Evolutionary conservation across 2,329 filamentous ascomycete species (phyloP).

Genomic region (Fusarium coffeatum): DNA sequence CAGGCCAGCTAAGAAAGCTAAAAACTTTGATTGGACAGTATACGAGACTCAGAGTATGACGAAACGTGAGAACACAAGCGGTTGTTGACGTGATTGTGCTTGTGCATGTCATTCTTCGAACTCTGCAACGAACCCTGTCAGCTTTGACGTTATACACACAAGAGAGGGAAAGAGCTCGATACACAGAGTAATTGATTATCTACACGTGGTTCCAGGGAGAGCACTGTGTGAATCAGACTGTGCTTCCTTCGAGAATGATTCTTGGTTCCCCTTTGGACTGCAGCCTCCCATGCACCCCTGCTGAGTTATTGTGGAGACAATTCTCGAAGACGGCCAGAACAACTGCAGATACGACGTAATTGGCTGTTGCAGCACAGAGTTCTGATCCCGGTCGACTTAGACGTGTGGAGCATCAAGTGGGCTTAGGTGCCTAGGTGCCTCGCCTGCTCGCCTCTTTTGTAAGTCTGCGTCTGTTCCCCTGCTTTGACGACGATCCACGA

Average conservation of each 20-base stretch:
- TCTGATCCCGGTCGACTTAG: conserved; percentile 7
- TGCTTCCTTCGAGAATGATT: conserved; percentile 47
- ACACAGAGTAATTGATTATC: background rate
- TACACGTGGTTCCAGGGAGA: conserved; percentile 4
- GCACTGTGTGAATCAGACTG: conserved; percentile 31
- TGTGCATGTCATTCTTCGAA: background rate
- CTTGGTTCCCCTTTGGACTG: conserved; percentile 39
- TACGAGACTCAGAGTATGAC: conserved; percentile 1
- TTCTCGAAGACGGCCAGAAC: conserved; percentile 48
- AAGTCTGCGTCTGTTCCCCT: conserved; percentile 36
- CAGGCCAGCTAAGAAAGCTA: conserved; percentile 7
- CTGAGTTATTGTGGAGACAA: conserved; percentile 35
- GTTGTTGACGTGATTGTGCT: background rate
- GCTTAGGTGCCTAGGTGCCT: conserved; percentile 37
- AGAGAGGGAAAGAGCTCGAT: background rate
- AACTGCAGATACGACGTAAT: conserved; percentile 23
- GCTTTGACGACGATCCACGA: conserved; percentile 34
- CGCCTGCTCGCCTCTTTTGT: conserved; percentile 37
- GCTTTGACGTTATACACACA: background rate
- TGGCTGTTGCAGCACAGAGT: conserved; percentile 9
- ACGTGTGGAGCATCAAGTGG: conserved; percentile 21
- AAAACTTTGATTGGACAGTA: conserved; percentile 19
- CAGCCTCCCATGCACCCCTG: conserved; percentile 32
- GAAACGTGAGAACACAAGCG: background rate
- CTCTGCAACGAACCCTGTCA: background rate